Evolutionary conservation across 805 yeast genomes (phyloP).

Genomic region (Yarrowia sp.): DNA sequence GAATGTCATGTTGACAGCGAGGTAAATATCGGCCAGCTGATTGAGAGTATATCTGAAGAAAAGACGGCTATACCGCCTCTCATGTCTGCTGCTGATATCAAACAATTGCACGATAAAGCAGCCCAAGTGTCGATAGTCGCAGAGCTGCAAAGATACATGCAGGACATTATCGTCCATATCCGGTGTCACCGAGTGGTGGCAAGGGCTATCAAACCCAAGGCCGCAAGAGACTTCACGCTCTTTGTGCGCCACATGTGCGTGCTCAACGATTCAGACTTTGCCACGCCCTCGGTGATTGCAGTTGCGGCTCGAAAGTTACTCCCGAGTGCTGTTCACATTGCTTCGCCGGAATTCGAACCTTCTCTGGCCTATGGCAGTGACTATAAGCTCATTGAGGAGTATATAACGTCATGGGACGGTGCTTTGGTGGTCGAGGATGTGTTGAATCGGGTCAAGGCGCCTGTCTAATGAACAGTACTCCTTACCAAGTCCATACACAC

Average conservation of each 20-base stretch:
- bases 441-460: constrained; percentile 59
- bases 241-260: constrained; percentile 55
- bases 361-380: constrained; percentile 66
- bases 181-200: constrained; percentile 63
- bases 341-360: constrained; percentile 57
- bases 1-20: constrained; percentile 31
- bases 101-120: constrained; percentile 1
- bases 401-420: constrained; percentile 57
- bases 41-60: constrained; percentile 22
- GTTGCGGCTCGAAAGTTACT: constrained; percentile 58
- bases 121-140: constrained; percentile 53
- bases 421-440: constrained; percentile 62
- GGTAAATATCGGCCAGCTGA: constrained; percentile 16
- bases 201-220: constrained; percentile 60
- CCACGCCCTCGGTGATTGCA: constrained; percentile 62
- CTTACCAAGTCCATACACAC: no score
- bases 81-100: constrained; percentile 13
- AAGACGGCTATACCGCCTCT: constrained; percentile 8
- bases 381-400: constrained; percentile 51
- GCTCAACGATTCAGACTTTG: constrained; percentile 53
- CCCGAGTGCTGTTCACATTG: constrained; percentile 57
- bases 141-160: constrained; percentile 61
- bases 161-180: constrained; percentile 61
- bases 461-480: constrained; percentile 49
- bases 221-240: constrained; percentile 54